Evolutionary conservation across 257 asterid genomes (phyloP).

Genomic region (Echium plantagineum): DNA sequence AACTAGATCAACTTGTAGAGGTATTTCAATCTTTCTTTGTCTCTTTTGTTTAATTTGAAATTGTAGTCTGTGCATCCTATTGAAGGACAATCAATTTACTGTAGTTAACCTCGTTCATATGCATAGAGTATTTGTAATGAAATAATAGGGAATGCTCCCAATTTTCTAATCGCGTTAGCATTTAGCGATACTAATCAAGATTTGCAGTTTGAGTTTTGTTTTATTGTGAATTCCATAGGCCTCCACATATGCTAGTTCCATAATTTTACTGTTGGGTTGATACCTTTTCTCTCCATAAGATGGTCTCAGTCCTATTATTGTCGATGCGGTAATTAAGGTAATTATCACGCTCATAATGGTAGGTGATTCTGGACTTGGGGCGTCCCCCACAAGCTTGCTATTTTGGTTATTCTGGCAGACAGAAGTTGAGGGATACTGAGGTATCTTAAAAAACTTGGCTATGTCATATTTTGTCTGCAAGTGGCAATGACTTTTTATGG

Average conservation of each 20-base stretch:
- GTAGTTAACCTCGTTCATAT: too few relatives aligned
- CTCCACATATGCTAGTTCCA: too few relatives aligned
- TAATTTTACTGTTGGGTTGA: too few relatives aligned
- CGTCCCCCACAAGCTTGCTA: conserved; percentile 63
- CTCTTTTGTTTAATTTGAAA: neutral
- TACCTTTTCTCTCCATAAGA: too few relatives aligned
- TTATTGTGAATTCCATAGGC: too few relatives aligned
- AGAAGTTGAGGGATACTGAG: conserved; percentile 42
- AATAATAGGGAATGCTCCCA: too few relatives aligned
- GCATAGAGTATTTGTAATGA: too few relatives aligned
- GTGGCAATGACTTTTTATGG: neutral
- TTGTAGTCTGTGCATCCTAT: neutral
- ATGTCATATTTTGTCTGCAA: neutral
- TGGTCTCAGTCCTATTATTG: neutral
- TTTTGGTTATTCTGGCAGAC: conserved; percentile 37
- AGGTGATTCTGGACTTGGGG: conserved; percentile 75
- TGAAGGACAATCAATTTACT: too few relatives aligned
- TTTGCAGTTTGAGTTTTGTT: too few relatives aligned
- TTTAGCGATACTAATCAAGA: too few relatives aligned
- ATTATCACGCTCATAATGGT: conserved; percentile 4
- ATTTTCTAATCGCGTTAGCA: too few relatives aligned
- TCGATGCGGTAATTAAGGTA: neutral
- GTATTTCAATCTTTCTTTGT: conserved; percentile 17
- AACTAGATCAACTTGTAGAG: conserved; percentile 44
- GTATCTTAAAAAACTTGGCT: conserved; percentile 18